These are phyloP conservation scores for Magnusiomyces suaveolens DNA, from an alignment of 1,139 yeast species.

Conservation along the genomic window DNA sequence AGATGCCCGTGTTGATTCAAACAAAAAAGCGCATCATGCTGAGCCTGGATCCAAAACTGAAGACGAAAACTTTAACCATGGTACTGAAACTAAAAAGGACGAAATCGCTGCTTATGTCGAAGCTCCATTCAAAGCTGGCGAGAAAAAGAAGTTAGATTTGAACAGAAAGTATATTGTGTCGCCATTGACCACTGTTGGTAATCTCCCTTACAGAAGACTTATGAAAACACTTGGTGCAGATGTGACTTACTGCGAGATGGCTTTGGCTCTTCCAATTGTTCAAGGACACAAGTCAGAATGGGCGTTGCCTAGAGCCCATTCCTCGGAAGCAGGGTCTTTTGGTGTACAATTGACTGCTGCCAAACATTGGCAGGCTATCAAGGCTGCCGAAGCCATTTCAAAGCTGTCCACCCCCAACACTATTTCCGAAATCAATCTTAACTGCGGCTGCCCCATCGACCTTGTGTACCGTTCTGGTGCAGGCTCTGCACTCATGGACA, in stretches of 20 bases:
- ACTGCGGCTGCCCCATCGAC: slow-evolving; percentile 97
- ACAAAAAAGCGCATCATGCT: slow-evolving; percentile 22
- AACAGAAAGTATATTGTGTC: slow-evolving; percentile 76
- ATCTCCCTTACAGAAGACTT: slow-evolving; percentile 84
- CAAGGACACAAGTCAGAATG: slow-evolving; percentile 92
- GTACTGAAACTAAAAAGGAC: neutral
- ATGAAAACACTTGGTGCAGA: slow-evolving; percentile 92
- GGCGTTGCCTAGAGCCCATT: slow-evolving; percentile 92
- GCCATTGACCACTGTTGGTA: slow-evolving; percentile 95
- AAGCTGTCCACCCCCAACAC: slow-evolving; percentile 41
- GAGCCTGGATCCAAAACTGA: neutral
- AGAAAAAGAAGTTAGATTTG: slow-evolving; percentile 65
- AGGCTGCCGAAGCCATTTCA: slow-evolving; percentile 73
- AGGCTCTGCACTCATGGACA: slow-evolving; percentile 88
- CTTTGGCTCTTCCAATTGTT: slow-evolving; percentile 69
- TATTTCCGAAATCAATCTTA: slow-evolving; percentile 74
- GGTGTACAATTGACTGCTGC: slow-evolving; percentile 91
- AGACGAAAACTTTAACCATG: slow-evolving; percentile 31
- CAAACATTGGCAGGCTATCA: slow-evolving; percentile 88
- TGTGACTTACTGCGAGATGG: slow-evolving; percentile 93
- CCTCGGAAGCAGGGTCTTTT: slow-evolving; percentile 72
- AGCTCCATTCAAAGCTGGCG: slow-evolving; percentile 67
- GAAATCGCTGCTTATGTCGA: slow-evolving; percentile 50
- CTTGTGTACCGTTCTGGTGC: slow-evolving; percentile 86
- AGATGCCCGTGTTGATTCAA: slow-evolving; percentile 40